A percentile compares a stretch with the other conserved stretches of the same genome.
Conservation (phyloP, 2,329 filamentous ascomycete genomes). For the Phaeosphaeria sp. region DNA sequence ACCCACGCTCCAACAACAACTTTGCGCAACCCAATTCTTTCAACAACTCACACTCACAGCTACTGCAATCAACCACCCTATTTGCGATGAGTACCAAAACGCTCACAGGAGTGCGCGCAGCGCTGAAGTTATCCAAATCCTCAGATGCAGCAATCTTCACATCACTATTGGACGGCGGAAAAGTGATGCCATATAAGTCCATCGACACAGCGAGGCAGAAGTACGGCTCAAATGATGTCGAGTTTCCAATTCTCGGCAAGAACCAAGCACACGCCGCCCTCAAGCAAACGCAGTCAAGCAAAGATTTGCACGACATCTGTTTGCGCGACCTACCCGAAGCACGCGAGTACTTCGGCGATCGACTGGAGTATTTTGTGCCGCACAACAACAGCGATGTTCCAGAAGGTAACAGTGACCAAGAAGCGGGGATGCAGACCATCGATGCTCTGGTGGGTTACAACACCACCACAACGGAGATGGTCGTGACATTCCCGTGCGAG, state of each 20-base stretch:
- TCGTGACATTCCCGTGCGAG: conserved; percentile 16
- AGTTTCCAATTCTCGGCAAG: conserved; percentile 16
- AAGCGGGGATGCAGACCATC: conserved; percentile 9
- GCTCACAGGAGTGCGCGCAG: too few relatives aligned
- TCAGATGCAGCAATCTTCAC: too few relatives aligned
- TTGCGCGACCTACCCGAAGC: conserved; percentile 9
- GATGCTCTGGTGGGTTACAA: conserved; percentile 6
- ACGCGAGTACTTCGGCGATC: conserved; percentile 5
- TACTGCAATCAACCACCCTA: too few relatives aligned
- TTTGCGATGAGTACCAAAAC: too few relatives aligned
- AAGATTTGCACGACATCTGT: conserved; percentile 19
- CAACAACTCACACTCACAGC: too few relatives aligned
- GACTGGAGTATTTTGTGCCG: conserved; percentile 1
- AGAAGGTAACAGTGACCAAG: background rate
- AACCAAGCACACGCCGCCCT: conserved; percentile 13
- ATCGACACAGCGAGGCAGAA: too few relatives aligned
- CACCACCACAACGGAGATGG: background rate
- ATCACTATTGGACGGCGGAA: too few relatives aligned
- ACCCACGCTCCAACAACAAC: too few relatives aligned
- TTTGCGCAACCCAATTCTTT: too few relatives aligned
- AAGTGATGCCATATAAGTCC: too few relatives aligned
- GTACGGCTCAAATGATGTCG: too few relatives aligned
- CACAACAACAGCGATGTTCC: background rate
- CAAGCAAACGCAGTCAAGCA: conserved; percentile 5
- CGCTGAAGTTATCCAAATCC: too few relatives aligned